Conservation (phyloP, 495 filamentous ascomycete species). For the Talaromyces ruber region DNA sequence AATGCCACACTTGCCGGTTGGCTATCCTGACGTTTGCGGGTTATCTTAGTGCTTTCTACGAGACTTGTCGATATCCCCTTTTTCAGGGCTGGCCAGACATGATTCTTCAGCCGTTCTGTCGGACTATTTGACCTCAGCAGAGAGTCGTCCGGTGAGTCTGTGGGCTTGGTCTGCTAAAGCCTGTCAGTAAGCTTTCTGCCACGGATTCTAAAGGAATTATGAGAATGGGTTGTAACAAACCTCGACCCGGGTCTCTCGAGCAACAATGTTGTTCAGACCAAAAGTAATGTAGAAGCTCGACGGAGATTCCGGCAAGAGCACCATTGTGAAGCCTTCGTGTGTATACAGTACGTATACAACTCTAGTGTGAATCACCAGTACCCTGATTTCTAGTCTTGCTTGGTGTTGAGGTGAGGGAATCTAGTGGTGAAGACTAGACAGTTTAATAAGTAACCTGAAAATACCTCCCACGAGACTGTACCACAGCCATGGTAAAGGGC, state of each 20-base stretch:
- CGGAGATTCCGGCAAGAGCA: background rate
- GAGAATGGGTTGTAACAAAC: conserved; percentile 9
- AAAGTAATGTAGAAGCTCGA: conserved; percentile 1
- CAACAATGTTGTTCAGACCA: conserved; percentile 23
- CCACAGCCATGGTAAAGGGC: conserved; percentile 1
- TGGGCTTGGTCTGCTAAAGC: background rate
- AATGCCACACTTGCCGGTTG: background rate
- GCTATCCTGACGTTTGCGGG: background rate
- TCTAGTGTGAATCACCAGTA: background rate
- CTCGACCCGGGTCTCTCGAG: conserved; percentile 14
- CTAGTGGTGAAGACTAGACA: background rate
- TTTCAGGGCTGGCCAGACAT: conserved; percentile 8
- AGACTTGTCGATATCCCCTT: background rate
- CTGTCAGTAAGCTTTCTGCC: conserved; percentile 2
- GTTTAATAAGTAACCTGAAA: background rate
- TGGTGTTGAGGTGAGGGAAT: background rate
- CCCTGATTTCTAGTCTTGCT: background rate
- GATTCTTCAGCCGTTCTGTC: background rate
- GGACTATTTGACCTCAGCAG: background rate
- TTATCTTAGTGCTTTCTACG: background rate
- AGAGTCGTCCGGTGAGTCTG: background rate
- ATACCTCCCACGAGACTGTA: background rate
- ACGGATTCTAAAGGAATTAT: conserved; percentile 12
- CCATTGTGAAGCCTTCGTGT: background rate
- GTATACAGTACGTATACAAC: background rate